These are phyloP conservation scores for Penicillium flavigenum DNA, from an alignment of 495 filamentous ascomycete genomes.

Conservation along the genomic window DNA sequence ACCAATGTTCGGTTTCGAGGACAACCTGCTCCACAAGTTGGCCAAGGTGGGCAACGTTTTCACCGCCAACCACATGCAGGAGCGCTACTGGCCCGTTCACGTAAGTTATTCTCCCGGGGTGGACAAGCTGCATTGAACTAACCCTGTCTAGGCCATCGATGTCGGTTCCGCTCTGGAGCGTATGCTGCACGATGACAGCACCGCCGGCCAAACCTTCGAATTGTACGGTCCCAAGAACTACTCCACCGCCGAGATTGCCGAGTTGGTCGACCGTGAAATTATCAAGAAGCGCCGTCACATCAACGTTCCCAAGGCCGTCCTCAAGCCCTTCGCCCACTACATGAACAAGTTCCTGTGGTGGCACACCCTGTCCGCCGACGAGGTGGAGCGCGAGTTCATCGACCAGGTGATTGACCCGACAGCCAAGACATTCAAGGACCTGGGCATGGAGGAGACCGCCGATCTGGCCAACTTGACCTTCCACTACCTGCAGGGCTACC, in stretches of 20 bases:
- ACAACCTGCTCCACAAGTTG: slow-evolving; percentile 83
- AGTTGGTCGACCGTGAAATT: slow-evolving; percentile 89
- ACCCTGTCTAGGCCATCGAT: slow-evolving; percentile 66
- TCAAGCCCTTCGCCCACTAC: slow-evolving; percentile 68
- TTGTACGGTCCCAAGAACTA: slow-evolving; percentile 94
- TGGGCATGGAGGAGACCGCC: slow-evolving; percentile 75
- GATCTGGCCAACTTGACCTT: slow-evolving; percentile 81
- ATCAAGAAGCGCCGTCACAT: slow-evolving; percentile 84
- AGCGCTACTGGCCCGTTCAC: slow-evolving; percentile 90
- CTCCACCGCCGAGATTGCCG: slow-evolving; percentile 80
- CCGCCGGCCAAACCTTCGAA: slow-evolving; percentile 87
- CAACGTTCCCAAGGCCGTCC: slow-evolving; percentile 79
- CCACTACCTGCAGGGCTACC: slow-evolving; percentile 88
- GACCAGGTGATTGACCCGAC: slow-evolving; percentile 87
- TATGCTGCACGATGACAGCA: slow-evolving; percentile 88
- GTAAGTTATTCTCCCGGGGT: slow-evolving; percentile 49
- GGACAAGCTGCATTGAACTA: neutral
- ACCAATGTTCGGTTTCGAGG: slow-evolving; percentile 92
- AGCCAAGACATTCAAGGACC: slow-evolving; percentile 94
- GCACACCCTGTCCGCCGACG: slow-evolving; percentile 77
- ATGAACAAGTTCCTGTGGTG: slow-evolving; percentile 86
- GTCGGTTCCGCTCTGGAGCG: slow-evolving; percentile 82
- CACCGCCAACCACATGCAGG: slow-evolving; percentile 87
- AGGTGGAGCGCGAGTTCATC: slow-evolving; percentile 90
- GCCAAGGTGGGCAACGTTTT: slow-evolving; percentile 76